Evolutionary conservation across 192 early-diverging fungal species (phyloP).

Genomic region (Umbelopsis sp.): DNA sequence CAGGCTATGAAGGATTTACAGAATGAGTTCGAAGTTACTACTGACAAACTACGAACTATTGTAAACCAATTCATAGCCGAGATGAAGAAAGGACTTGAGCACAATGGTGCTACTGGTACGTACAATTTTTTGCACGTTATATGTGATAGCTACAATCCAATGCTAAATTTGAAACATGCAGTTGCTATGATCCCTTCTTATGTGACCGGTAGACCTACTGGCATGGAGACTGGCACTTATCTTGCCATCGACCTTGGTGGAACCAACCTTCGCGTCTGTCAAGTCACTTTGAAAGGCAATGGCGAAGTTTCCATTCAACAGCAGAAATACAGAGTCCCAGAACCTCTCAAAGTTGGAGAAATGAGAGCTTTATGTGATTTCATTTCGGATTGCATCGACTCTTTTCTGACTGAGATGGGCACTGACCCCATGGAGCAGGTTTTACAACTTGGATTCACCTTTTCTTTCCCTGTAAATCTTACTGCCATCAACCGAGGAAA

Average conservation of each 20-base stretch:
- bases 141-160: background rate
- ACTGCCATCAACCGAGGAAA: constrained; percentile 57
- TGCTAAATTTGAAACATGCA: constrained; percentile 43
- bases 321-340: constrained; percentile 68
- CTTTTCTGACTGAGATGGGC: constrained; percentile 40
- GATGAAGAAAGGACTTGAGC: constrained; percentile 1
- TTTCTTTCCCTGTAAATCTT: constrained; percentile 85
- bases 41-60: constrained; percentile 7
- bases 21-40: constrained; percentile 14
- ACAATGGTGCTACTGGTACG: constrained; percentile 33
- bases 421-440: constrained; percentile 22
- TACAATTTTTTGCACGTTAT: background rate
- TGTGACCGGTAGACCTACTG: constrained; percentile 74
- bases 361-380: constrained; percentile 59
- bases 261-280: constrained; percentile 90
- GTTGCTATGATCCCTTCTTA: constrained; percentile 85
- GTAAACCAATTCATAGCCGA: constrained; percentile 1
- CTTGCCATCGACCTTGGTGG: constrained; percentile 92
- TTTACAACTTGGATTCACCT: constrained; percentile 79
- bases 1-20: constrained; percentile 38
- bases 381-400: constrained; percentile 56
- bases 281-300: constrained; percentile 72
- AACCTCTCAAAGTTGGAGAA: constrained; percentile 53
- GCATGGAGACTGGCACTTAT: constrained; percentile 78
- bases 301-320: constrained; percentile 69